A percentile compares a stretch with the other conserved stretches of the same genome.
Evolutionary conservation across 164 flowering plant genomes (phyloP).

Genomic region (Tetrastigma voinierianum): DNA sequence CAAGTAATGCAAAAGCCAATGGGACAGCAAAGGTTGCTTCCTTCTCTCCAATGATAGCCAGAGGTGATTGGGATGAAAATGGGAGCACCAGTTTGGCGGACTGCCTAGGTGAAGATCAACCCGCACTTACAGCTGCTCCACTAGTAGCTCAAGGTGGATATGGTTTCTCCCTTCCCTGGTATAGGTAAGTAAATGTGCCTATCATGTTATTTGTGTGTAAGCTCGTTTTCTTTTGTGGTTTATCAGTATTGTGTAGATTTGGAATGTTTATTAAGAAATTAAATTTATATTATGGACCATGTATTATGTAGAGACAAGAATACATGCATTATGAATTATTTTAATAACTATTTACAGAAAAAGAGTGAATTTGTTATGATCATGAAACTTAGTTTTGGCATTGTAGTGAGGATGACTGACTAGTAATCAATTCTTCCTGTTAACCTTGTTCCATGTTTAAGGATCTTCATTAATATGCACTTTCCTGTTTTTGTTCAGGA

Average conservation of each 20-base stretch:
- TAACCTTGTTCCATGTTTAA: too few relatives aligned
- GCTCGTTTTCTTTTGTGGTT: not conserved
- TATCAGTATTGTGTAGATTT: not conserved
- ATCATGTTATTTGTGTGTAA: not conserved
- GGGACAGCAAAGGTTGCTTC: conserved; percentile 18
- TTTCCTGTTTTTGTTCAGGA: conserved; percentile 34
- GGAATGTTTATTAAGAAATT: not conserved
- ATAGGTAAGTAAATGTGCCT: conserved; percentile 33
- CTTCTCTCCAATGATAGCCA: conserved; percentile 12
- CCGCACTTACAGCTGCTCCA: conserved; percentile 11
- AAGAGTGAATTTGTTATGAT: too few relatives aligned
- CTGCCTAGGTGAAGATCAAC: too few relatives aligned
- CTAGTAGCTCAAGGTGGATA: conserved; percentile 26
- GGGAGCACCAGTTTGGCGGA: too few relatives aligned
- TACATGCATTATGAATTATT: too few relatives aligned
- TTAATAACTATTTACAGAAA: too few relatives aligned
- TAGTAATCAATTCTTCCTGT: too few relatives aligned
- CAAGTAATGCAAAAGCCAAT: conserved; percentile 22
- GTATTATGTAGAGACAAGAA: not conserved
- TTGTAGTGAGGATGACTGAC: too few relatives aligned
- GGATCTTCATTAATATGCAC: too few relatives aligned
- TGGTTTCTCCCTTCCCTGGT: conserved; percentile 52
- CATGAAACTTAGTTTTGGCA: too few relatives aligned
- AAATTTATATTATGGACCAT: not conserved
- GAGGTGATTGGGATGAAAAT: conserved; percentile 33